Percentiles rank a stretch among this genome's conserved stretches.
Conservation (phyloP, 345 rosid species). For the Linum trigynum region DNA sequence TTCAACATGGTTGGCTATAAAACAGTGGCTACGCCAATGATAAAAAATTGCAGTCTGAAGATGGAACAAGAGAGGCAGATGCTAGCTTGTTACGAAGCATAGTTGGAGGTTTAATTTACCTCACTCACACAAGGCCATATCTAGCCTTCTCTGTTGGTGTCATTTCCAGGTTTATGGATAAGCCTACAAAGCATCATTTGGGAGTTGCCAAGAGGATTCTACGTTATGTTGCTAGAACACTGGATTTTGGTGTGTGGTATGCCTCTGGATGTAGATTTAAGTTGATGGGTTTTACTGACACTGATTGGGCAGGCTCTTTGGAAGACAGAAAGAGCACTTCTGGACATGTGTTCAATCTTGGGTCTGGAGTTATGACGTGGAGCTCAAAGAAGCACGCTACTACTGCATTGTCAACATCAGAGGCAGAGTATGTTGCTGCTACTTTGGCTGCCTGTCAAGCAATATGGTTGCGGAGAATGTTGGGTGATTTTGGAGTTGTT, state of each 20-base stretch:
- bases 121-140: too few relatives aligned
- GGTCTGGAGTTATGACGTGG: slow-evolving; percentile 1
- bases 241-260: slow-evolving; percentile 7
- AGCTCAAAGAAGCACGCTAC: slow-evolving; percentile 11
- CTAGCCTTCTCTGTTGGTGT: too few relatives aligned
- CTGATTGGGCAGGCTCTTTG: not conserved
- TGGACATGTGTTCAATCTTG: slow-evolving; percentile 1
- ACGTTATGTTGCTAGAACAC: not conserved
- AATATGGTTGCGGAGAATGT: not conserved
- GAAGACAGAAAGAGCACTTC: slow-evolving; percentile 14
- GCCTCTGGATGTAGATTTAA: not conserved
- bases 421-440: slow-evolving; percentile 6
- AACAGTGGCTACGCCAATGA: too few relatives aligned
- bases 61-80: too few relatives aligned
- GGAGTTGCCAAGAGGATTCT: not conserved
- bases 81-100: too few relatives aligned
- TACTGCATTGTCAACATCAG: not conserved
- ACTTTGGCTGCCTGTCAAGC: not conserved
- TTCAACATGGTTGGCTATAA: too few relatives aligned
- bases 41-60: too few relatives aligned
- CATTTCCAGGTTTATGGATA: too few relatives aligned
- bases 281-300: not conserved
- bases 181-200: too few relatives aligned
- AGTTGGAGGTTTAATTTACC: too few relatives aligned
- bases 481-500: too few relatives aligned